A percentile compares a stretch with the other conserved stretches of the same genome.
Evolutionary conservation across 495 filamentous ascomycete species (phyloP).

Genomic region (Aspergillus avenaceus): DNA sequence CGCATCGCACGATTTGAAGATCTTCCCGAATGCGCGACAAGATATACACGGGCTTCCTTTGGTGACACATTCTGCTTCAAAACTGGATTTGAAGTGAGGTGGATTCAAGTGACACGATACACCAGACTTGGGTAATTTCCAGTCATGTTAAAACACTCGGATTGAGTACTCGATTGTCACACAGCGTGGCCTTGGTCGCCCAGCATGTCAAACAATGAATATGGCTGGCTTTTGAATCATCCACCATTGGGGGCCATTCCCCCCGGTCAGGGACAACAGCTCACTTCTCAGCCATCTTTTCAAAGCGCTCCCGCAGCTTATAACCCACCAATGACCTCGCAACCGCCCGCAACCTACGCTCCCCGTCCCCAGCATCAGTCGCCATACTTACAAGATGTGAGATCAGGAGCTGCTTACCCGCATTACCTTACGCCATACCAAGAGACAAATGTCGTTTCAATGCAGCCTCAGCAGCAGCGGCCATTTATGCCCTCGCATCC

Average conservation of each 20-base stretch:
- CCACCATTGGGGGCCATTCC: not conserved
- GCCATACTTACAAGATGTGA: not conserved
- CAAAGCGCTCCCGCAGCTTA: not conserved
- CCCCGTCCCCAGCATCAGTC: not conserved
- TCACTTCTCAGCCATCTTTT: not conserved
- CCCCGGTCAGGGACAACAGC: not conserved
- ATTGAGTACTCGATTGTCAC: not conserved
- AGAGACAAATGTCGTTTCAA: not conserved
- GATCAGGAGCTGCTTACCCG: not conserved
- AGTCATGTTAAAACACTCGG: not conserved
- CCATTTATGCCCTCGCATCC: not conserved
- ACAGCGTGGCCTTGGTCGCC: not conserved
- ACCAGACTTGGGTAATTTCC: no score
- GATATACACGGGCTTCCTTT: no score
- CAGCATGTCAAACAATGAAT: conserved; percentile 14
- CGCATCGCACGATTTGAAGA: not conserved
- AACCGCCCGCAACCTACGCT: not conserved
- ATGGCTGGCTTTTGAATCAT: conserved; percentile 13
- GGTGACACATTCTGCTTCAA: no score
- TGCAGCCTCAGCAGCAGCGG: not conserved
- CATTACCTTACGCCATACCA: not conserved
- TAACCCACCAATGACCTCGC: not conserved
- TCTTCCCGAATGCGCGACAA: not conserved
- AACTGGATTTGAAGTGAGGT: no score
- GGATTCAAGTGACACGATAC: no score